phyloP scores from a whole-genome alignment of 768 basidiomycete species.

The Collybiopsis luxurians region DNA sequence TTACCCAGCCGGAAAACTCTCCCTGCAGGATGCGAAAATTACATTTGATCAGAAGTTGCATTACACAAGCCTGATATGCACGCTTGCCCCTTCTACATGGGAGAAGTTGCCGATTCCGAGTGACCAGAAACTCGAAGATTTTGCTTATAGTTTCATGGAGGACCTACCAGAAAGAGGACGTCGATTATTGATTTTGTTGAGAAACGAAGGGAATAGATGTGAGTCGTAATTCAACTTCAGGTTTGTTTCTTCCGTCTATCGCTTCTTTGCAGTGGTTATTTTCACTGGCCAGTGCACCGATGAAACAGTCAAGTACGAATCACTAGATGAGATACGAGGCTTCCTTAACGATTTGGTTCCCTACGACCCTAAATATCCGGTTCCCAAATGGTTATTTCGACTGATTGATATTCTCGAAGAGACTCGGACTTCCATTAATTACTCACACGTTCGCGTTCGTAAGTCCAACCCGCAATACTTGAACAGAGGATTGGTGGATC shows the following conservation, averaged over 20 bases:
- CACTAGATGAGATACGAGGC: slow-evolving; percentile 14
- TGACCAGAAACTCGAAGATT: slow-evolving; percentile 4
- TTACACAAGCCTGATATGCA: slow-evolving; percentile 18
- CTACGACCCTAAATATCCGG: slow-evolving; percentile 10
- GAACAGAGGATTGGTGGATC: slow-evolving; percentile 6
- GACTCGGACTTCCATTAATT: slow-evolving; percentile 15
- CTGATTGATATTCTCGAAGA: slow-evolving; percentile 26
- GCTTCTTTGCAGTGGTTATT: slow-evolving; percentile 10
- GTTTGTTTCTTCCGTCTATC: neutral
- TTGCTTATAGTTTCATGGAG: slow-evolving; percentile 14
- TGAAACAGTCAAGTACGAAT: slow-evolving; percentile 8
- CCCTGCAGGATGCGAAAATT: slow-evolving; percentile 15
- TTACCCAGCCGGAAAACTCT: slow-evolving; percentile 6
- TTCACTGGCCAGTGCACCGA: slow-evolving; percentile 12
- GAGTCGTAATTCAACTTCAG: slow-evolving; percentile 1
- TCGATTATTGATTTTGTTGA: slow-evolving; percentile 10
- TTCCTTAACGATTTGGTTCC: slow-evolving; percentile 10
- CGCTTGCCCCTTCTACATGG: slow-evolving; percentile 5
- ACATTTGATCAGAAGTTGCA: slow-evolving; percentile 23
- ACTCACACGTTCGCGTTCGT: slow-evolving; percentile 14
- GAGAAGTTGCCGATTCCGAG: slow-evolving; percentile 16
- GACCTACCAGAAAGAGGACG: slow-evolving; percentile 13
- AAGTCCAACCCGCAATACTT: slow-evolving; percentile 11
- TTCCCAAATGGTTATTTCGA: slow-evolving; percentile 25
- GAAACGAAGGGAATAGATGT: slow-evolving; percentile 15